These are phyloP conservation scores for Daldinia grandis DNA, from an alignment of 495 filamentous ascomycete genomes.

Conservation along the genomic window DNA sequence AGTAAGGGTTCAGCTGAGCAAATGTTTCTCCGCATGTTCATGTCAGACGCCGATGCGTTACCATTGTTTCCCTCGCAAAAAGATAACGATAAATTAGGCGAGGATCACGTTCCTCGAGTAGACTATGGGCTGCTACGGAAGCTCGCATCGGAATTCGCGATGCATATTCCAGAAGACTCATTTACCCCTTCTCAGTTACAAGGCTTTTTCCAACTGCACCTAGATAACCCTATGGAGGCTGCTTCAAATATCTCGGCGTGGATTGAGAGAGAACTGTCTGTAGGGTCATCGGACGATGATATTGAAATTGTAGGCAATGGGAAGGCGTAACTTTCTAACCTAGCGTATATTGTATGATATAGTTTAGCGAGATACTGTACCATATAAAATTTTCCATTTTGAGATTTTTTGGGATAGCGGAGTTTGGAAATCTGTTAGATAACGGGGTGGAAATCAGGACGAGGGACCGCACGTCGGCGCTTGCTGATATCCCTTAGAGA, in stretches of 20 bases:
- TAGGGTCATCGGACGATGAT: conserved; percentile 37
- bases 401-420: neutral
- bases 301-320: conserved; percentile 45
- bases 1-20: conserved; percentile 52
- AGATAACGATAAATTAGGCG: conserved; percentile 15
- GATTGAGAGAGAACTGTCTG: conserved; percentile 51
- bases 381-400: neutral
- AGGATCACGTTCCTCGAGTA: conserved; percentile 22
- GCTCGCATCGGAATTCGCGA: conserved; percentile 61
- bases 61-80: conserved; percentile 12
- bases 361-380: neutral
- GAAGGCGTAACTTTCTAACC: conserved; percentile 16
- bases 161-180: conserved; percentile 58
- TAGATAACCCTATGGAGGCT: conserved; percentile 61
- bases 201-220: conserved; percentile 65
- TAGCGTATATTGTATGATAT: conserved; percentile 21
- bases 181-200: conserved; percentile 77
- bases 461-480: neutral
- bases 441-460: neutral
- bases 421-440: conserved; percentile 5
- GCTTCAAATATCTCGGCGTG: conserved; percentile 56
- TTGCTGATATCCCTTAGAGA: too few species aligned
- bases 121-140: conserved; percentile 46
- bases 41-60: conserved; percentile 29
- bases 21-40: conserved; percentile 63